phyloP scores from a whole-genome alignment of 306 rosid genomes.

The Ochetophila trinervis region DNA sequence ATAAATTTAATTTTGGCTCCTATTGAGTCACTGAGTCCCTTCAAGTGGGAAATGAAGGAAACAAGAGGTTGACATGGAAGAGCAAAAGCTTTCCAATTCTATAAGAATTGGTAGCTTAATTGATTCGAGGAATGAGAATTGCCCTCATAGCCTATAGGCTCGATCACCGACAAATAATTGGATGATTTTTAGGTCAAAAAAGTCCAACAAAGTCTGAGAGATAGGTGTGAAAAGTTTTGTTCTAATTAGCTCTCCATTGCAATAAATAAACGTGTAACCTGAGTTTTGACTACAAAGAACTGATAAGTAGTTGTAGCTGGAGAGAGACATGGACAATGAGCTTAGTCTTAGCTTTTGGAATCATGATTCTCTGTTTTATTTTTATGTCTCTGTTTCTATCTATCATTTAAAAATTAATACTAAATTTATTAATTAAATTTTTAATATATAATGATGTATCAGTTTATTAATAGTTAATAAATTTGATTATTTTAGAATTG shows the following conservation, averaged over 20 bases:
- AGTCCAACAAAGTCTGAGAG: constrained; percentile 31
- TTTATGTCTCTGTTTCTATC: no score
- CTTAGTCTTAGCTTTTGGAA: no score
- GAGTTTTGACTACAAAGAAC: background rate
- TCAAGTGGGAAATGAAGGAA: constrained; percentile 8
- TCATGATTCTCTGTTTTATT: no score
- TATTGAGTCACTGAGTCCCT: background rate
- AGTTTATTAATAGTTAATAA: no score
- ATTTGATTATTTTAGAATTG: no score
- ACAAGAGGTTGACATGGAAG: background rate
- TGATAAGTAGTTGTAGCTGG: background rate
- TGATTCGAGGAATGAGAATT: background rate
- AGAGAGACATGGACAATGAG: background rate
- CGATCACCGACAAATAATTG: constrained; percentile 39
- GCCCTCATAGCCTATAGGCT: background rate
- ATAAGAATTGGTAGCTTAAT: background rate
- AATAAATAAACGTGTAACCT: background rate
- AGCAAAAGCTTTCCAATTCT: background rate
- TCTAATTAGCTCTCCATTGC: background rate
- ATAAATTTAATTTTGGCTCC: background rate
- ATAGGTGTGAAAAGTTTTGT: background rate
- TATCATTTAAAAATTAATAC: no score
- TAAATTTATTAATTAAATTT: no score
- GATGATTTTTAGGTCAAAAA: constrained; percentile 11
- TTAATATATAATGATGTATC: no score